A percentile compares a stretch with the other conserved stretches of the same genome.
Evolutionary conservation across 78 protist species (phyloP).

Genomic region (Dictyostelium capitatum): DNA sequence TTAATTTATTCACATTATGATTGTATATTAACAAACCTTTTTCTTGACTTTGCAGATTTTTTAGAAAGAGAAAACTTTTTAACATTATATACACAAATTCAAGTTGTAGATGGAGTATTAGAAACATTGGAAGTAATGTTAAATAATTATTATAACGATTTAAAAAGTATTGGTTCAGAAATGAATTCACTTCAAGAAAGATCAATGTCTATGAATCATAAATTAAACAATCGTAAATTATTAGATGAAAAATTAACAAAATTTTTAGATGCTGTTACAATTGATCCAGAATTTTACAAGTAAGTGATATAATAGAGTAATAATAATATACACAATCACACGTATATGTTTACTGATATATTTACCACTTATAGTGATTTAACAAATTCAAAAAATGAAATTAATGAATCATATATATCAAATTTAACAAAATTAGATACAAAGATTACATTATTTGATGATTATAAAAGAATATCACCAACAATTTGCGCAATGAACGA

Average conservation of each 20-base stretch:
- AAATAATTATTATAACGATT: conserved; percentile 46
- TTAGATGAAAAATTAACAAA: conserved; percentile 31
- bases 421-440: conserved; percentile 33
- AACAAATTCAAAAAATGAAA: conserved; percentile 39
- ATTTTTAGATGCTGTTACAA: conserved; percentile 38
- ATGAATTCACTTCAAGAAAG: conserved; percentile 60
- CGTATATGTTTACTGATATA: background rate
- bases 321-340: background rate
- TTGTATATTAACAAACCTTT: background rate
- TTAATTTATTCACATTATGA: background rate
- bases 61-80: conserved; percentile 58
- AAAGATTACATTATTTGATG: conserved; percentile 74
- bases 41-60: conserved; percentile 18
- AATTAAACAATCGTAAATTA: conserved; percentile 72
- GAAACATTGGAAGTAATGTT: conserved; percentile 40
- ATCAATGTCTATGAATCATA: conserved; percentile 64
- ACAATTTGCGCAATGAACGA: conserved; percentile 49
- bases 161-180: conserved; percentile 69
- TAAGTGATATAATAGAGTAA: background rate
- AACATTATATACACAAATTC: conserved; percentile 45
- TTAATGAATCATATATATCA: conserved; percentile 32
- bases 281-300: conserved; percentile 27
- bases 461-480: conserved; percentile 44
- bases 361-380: conserved; percentile 21
- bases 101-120: conserved; percentile 51